These are phyloP conservation scores for Orbilia ellipsospora DNA, from an alignment of 2,329 filamentous ascomycete species.

Conservation along the genomic window DNA sequence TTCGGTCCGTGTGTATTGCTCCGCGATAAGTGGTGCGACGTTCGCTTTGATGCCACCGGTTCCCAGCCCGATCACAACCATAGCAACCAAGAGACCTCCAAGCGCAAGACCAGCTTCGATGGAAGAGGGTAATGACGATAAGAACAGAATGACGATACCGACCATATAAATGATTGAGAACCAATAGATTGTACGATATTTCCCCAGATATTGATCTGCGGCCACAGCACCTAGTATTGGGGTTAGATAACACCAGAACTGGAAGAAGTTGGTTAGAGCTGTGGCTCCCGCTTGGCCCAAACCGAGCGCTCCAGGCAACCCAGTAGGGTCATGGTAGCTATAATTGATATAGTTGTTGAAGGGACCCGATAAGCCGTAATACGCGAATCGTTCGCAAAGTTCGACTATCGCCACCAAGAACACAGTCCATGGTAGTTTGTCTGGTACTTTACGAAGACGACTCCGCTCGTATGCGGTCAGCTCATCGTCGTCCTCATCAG, in stretches of 20 bases:
- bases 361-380: slow-evolving; percentile 68
- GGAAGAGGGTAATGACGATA: slow-evolving; percentile 68
- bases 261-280: slow-evolving; percentile 69
- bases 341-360: slow-evolving; percentile 63
- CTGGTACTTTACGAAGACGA: slow-evolving; percentile 67
- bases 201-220: slow-evolving; percentile 71
- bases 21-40: slow-evolving; percentile 69
- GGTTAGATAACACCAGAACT: slow-evolving; percentile 66
- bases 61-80: slow-evolving; percentile 73
- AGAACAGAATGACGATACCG: slow-evolving; percentile 68
- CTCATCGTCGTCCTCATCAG: too few relatives aligned
- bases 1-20: slow-evolving; percentile 72
- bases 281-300: slow-evolving; percentile 69
- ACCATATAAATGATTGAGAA: slow-evolving; percentile 71
- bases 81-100: slow-evolving; percentile 67
- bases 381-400: slow-evolving; percentile 70
- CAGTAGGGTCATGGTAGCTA: slow-evolving; percentile 54
- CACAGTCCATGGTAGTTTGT: slow-evolving; percentile 68
- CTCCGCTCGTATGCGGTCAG: background rate
- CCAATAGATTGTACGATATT: slow-evolving; percentile 70
- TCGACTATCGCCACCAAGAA: slow-evolving; percentile 70
- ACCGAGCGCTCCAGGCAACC: slow-evolving; percentile 67
- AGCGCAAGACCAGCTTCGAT: slow-evolving; percentile 67
- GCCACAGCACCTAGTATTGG: slow-evolving; percentile 69
- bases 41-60: slow-evolving; percentile 78